Base-by-base conservation (phyloP, 805 yeast genomes). In the Metschnikowia lunata region DNA sequence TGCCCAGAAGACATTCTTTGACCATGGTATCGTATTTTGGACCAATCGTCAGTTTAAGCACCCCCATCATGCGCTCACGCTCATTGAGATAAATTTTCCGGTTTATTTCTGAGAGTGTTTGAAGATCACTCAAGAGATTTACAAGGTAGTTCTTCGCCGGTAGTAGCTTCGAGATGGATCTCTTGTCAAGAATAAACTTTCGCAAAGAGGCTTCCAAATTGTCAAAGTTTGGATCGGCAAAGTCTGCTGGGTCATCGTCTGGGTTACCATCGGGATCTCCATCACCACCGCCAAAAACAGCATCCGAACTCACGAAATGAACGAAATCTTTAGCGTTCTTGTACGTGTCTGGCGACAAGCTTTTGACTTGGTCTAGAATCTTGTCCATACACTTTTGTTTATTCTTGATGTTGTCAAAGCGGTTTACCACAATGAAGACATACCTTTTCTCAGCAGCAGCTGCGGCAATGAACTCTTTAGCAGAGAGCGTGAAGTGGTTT, bases 401-500 rank as follows among this genome's bases (percentile, higher is more conserved):
- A 61, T 91, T 88, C 47, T 71, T 74, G 51, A 93, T 91, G 54
- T 78, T 82, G 66, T 95, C 99, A 63, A 88, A 93, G 58, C 85
- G 79, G 67, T 93, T 95, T 34, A 91, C 95, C 18, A 93, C 98
- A 61, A 93, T 89, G 60, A 95, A 93, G 42, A 93, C 87, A 51
- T 90, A 78, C 49, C 91, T 82, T 66, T 89, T 91, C 57, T 93
- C 99, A 42, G 83, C 82, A 1, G 97, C 89, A 0, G 97, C 95
- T 32, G 87, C 79, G 2, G 91, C 74, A 42, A 93, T 88, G 59
- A 93, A 95, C 58, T 93, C 99, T 53, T 88, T 84, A 0, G 97
- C 98, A 0, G 96, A 86, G 45, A 89, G 70, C 0, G 99, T 93
- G 60, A 93, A 85, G 60, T 93, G 97, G 58, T 93, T 95, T 58